Evolutionary conservation across 108 stramenopile genomes (phyloP).

Genomic region (Cylindrotheca fusiformis): DNA sequence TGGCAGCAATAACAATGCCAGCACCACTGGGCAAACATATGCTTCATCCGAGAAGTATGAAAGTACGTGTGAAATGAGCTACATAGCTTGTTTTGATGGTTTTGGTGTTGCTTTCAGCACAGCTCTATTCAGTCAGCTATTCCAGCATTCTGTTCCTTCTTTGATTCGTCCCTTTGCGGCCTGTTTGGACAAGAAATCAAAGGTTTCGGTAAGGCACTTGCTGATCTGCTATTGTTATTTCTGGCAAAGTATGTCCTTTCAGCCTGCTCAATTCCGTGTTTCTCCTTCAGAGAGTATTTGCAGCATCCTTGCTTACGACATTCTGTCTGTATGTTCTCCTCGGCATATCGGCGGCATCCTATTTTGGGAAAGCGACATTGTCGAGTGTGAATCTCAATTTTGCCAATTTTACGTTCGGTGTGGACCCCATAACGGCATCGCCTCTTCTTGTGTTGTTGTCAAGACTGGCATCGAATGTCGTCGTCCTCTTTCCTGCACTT

Average conservation of each 20-base stretch:
- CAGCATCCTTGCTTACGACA: conserved; percentile 36
- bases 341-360: conserved; percentile 26
- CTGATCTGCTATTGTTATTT: neutral
- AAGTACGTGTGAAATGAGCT: conserved; percentile 25
- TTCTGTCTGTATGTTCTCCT: conserved; percentile 31
- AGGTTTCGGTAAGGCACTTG: conserved; percentile 22
- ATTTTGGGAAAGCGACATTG: conserved; percentile 37
- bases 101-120: conserved; percentile 55
- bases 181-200: conserved; percentile 5
- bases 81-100: conserved; percentile 30
- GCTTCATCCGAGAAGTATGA: conserved; percentile 10
- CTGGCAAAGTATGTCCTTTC: neutral
- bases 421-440: conserved; percentile 7
- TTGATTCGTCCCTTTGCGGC: conserved; percentile 37
- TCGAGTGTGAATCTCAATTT: conserved; percentile 50
- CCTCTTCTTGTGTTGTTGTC: conserved; percentile 1
- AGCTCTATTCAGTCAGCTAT: conserved; percentile 49
- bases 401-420: conserved; percentile 38
- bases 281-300: conserved; percentile 23
- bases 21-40: neutral
- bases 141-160: conserved; percentile 56
- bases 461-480: conserved; percentile 17
- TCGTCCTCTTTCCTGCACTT: conserved; percentile 49
- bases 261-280: too few species aligned
- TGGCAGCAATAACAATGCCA: too few species aligned